Evolutionary conservation across 2,329 filamentous ascomycete genomes (phyloP), one percentile per base, ranked within the genome.

Genomic region (Gnomoniopsis sp.): DNA sequence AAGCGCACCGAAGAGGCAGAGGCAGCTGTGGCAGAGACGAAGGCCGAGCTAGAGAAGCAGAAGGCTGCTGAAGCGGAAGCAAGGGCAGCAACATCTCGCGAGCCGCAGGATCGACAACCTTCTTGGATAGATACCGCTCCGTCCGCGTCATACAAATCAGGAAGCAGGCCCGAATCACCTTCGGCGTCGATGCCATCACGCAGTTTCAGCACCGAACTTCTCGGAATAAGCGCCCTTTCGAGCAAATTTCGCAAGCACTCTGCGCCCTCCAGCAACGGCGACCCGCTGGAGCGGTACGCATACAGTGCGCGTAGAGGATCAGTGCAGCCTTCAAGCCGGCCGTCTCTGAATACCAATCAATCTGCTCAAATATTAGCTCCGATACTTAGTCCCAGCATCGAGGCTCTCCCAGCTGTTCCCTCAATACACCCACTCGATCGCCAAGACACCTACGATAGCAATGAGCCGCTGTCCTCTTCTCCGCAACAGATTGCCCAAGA

Each of bases 401-500:
- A 81, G 21, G 71, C 74, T 10, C 70, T 75, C 21, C 68, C 75
- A 0, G 74, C 76, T 7, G 73, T 74, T 0, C 74, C 77, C 0
- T 68, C 72, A 3, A 68, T 74, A 1, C 75, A 78, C 51, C 74
- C 78, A 17, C 74, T 78, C 2, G 80, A 84, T 53, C 71, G 70
- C 44, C 75, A 79, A 12, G 79, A 79, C 43, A 68, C 77, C 34
- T 79, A 80, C 61, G 83, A 85, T 46, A 79, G 78, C n/a, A 72
- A 80, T 23, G 82, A 84, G 51, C 46, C 36, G 23, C 79, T 75
- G 17, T 76, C 79, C 2, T 81, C 80, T 1, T 88, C 86, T 3
- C 87, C 87, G 1, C 85, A 86, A 43, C 86, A 88, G 59, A 85
- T 88, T 7, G 83, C 90, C 60, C 89, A 92, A 65, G 93, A 96